A percentile compares a stretch with the other conserved stretches of the same genome.
Conservation (phyloP, 768 basidiomycete species). For the Amanita subjunquillea region DNA sequence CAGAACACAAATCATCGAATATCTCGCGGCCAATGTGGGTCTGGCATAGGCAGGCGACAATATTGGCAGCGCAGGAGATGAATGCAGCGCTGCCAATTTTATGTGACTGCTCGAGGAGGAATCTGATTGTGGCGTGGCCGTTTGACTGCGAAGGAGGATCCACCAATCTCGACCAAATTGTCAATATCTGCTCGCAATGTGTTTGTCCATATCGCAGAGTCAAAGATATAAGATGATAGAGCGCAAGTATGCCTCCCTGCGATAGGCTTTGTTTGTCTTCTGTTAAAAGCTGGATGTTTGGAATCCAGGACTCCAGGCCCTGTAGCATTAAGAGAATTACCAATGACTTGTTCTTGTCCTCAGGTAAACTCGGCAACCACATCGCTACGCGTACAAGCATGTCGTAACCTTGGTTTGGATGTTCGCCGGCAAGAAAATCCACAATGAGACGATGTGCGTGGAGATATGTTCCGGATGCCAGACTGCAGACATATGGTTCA, state of each 20-base stretch:
- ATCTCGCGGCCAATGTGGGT: constrained; percentile 62
- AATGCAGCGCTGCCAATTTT: constrained; percentile 74
- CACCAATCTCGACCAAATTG: constrained; percentile 72
- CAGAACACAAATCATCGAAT: constrained; percentile 74
- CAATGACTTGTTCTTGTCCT: constrained; percentile 33
- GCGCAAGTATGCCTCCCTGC: constrained; percentile 47
- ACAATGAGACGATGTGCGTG: constrained; percentile 73
- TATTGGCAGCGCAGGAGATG: constrained; percentile 67
- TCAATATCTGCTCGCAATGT: constrained; percentile 71
- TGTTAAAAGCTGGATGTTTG: constrained; percentile 59
- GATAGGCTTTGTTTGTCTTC: constrained; percentile 48
- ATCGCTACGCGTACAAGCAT: constrained; percentile 64
- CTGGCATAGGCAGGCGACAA: constrained; percentile 78
- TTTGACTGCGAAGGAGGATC: constrained; percentile 63
- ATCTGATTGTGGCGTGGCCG: constrained; percentile 70
- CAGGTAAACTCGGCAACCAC: constrained; percentile 60
- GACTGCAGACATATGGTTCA: constrained; percentile 63
- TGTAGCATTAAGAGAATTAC: constrained; percentile 55
- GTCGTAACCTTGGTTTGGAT: constrained; percentile 49
- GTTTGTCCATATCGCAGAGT: constrained; percentile 64
- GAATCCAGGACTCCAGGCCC: constrained; percentile 78
- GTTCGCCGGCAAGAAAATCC: constrained; percentile 70
- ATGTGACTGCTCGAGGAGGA: constrained; percentile 80
- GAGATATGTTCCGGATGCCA: constrained; percentile 66
- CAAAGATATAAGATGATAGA: constrained; percentile 79